phyloP scores from a whole-genome alignment of 2,329 filamentous ascomycete species.

The Herpotrichia juniperi region DNA sequence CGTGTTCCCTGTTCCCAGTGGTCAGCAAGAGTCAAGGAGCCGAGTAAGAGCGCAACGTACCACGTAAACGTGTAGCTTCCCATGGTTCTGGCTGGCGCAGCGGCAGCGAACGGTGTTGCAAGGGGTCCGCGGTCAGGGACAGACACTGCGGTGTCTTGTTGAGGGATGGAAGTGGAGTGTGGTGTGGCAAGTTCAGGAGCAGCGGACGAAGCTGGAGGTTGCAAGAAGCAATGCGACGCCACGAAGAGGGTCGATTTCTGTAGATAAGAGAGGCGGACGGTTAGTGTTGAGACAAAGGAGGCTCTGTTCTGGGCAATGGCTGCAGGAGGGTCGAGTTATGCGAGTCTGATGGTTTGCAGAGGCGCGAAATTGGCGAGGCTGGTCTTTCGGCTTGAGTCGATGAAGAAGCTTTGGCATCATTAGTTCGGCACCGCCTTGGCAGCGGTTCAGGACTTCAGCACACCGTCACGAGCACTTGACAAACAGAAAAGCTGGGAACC shows the following conservation, averaged over 20 bases:
- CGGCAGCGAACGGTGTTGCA: not conserved
- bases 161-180: slow-evolving; percentile 23
- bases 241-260: slow-evolving; percentile 20
- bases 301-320: slow-evolving; percentile 22
- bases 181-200: slow-evolving; percentile 35
- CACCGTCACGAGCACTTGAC: not conserved
- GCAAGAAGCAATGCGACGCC: slow-evolving; percentile 29
- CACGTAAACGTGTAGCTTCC: slow-evolving; percentile 74
- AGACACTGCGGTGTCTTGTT: slow-evolving; percentile 34
- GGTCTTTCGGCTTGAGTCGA: slow-evolving; percentile 13
- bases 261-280: slow-evolving; percentile 23
- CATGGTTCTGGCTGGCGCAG: slow-evolving; percentile 52
- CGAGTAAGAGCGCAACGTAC: slow-evolving; percentile 54
- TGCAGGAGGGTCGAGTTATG: slow-evolving; percentile 11
- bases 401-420: slow-evolving; percentile 7
- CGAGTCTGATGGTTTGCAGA: slow-evolving; percentile 10
- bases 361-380: slow-evolving; percentile 25
- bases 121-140: slow-evolving; percentile 9
- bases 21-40: slow-evolving; percentile 24
- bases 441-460: not conserved
- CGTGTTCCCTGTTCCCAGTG: slow-evolving; percentile 69
- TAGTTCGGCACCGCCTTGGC: not conserved
- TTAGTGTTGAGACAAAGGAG: slow-evolving; percentile 6
- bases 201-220: slow-evolving; percentile 26
- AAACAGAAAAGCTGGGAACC: not conserved